Base-by-base conservation (phyloP, 2,329 filamentous ascomycete species). In the Fusarium bactridioides region DNA sequence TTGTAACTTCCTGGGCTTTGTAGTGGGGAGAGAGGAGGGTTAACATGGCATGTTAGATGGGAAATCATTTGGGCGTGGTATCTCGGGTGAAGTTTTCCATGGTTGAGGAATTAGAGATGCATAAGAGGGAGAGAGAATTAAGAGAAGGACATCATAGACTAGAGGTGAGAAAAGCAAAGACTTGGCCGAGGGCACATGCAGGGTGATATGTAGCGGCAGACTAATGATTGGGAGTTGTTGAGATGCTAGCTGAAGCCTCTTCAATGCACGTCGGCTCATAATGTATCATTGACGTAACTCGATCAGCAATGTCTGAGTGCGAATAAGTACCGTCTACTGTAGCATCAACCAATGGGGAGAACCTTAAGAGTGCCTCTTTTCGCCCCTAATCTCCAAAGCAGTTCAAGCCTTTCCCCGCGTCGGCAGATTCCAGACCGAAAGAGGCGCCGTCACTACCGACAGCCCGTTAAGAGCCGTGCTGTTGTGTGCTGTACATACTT, bases 11-110 rank as follows among this genome's bases (percentile, higher is more conserved):
- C 50, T 75, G 64, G 33, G 53, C 45, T 18, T 69, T 67, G 61
- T 63, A 78, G 48, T 78, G 54, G 11, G 74, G 72, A 33, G 76
- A 70, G 38, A 78, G 60, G 58, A 78, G 74, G 25, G 74, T 75
- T 45, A 69, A 69, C 75, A 77, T 77, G 59, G 61, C 71, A 74
- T 66, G 43, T 38, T 44, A 65, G 31, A 13, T 27, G 45, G 19
- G 31, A 19, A 44, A 41, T 63, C 70, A 73, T 70, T 18, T 41
- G 48, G 61, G 12, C 35, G 51, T 19, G 41, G 31, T 47, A 37
- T 50, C n/a, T 40, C 54, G 61, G 70, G n/a, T 60, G 40, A 50
- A 57, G 53, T 57, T 53, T 70, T 73, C 56, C 70, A 73, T 73
- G 51, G 21, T 50, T 12, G 21, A n/a, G 37, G 31, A 38, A 16